A percentile compares a stretch with the other conserved stretches of the same genome.
These are phyloP conservation scores for Malus domestica DNA, from an alignment of 306 rosid species.

Conservation along the genomic window DNA sequence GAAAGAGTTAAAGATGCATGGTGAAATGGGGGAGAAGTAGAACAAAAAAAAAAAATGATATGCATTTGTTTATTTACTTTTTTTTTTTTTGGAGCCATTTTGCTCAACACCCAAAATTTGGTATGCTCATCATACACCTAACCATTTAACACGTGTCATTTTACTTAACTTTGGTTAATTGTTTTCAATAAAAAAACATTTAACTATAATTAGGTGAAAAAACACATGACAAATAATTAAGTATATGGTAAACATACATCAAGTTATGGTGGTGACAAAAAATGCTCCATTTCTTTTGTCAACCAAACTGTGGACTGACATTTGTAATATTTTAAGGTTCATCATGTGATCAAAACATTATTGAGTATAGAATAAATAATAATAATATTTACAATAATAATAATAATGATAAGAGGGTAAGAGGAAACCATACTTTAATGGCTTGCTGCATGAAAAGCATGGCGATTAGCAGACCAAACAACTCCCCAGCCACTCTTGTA, in stretches of 20 bases:
- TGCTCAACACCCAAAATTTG: no score
- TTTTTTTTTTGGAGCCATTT: no score
- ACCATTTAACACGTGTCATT: no score
- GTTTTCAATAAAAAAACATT: no score
- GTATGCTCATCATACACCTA: no score
- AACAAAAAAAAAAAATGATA: background rate
- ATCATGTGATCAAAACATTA: background rate
- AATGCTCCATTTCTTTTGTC: no score
- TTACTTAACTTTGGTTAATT: no score
- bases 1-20: background rate
- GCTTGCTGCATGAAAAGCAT: constrained; percentile 99
- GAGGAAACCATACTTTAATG: constrained; percentile 47
- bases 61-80: background rate
- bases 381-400: background rate
- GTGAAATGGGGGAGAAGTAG: background rate
- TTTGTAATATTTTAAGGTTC: background rate
- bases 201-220: no score
- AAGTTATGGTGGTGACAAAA: no score
- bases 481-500: constrained; percentile 89
- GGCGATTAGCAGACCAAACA: constrained; percentile 89
- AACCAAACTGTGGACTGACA: background rate
- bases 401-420: background rate
- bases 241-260: no score
- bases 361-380: background rate
- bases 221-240: no score